These are phyloP conservation scores for Anastatica hierochuntica DNA, from an alignment of 345 rosid species.

Conservation along the genomic window DNA sequence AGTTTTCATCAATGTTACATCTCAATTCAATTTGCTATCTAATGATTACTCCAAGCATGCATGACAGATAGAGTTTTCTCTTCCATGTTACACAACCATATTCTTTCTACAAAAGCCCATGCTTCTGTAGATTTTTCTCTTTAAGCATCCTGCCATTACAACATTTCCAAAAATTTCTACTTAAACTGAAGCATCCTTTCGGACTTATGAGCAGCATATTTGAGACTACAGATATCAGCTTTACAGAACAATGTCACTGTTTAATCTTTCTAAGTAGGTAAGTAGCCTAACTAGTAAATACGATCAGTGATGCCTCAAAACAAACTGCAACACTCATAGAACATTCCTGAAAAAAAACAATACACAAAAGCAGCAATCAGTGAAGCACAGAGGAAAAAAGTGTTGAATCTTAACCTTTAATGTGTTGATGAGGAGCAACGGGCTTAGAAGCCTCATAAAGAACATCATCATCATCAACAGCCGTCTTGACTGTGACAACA, in stretches of 20 bases:
- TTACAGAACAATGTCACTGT: too few species aligned
- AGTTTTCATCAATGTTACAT: too few species aligned
- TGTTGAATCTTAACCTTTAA: conserved; percentile 23
- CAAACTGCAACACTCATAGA: background rate
- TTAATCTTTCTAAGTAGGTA: background rate
- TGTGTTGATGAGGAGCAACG: conserved; percentile 23
- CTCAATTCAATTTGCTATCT: too few species aligned
- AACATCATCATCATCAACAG: conserved; percentile 12
- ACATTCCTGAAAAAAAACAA: background rate
- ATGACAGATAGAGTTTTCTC: too few species aligned
- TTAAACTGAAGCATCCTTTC: background rate
- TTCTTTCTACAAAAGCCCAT: too few species aligned
- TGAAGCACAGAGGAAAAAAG: too few species aligned
- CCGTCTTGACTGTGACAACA: conserved; percentile 18
- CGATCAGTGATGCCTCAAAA: background rate
- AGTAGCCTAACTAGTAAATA: background rate
- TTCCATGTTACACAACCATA: too few species aligned
- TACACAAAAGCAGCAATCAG: background rate
- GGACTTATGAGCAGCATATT: background rate
- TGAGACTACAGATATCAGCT: background rate
- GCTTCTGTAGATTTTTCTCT: too few species aligned
- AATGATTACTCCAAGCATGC: too few species aligned
- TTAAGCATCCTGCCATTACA: background rate
- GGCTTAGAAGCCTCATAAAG: background rate
- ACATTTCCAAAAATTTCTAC: conserved; percentile 1